Percentiles rank a stretch among this genome's conserved stretches.
These are phyloP conservation scores for Lipomyces mesembrius DNA, from an alignment of 805 yeast genomes.

Conservation along the genomic window DNA sequence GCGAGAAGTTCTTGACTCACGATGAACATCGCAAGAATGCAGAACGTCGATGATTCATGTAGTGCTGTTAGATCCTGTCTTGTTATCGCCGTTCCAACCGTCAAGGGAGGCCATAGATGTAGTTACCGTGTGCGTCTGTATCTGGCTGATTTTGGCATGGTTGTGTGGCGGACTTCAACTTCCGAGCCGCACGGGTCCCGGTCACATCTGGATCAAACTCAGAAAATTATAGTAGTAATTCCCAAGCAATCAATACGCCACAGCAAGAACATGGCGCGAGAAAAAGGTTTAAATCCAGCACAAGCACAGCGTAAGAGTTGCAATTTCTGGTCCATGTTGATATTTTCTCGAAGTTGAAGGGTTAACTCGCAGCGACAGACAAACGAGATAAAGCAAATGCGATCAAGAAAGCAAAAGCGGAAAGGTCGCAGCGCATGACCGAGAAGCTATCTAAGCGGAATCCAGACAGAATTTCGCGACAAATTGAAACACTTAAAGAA, in stretches of 20 bases:
- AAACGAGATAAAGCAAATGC: constrained; percentile 37
- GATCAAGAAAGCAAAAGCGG: constrained; percentile 36
- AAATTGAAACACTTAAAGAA: constrained; percentile 28
- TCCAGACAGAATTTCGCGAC: constrained; percentile 33
- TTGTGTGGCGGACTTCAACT: no score
- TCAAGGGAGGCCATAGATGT: no score
- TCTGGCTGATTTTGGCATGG: no score
- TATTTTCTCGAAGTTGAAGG: neutral
- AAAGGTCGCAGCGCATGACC: constrained; percentile 29
- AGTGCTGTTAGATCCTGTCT: no score
- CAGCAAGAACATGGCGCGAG: constrained; percentile 25
- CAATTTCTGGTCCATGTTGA: neutral
- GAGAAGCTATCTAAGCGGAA: constrained; percentile 34
- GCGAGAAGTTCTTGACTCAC: neutral
- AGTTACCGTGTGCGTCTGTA: no score
- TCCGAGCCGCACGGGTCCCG: no score
- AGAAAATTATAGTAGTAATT: no score
- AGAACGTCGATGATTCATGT: no score
- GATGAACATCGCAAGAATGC: neutral
- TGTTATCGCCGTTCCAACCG: no score
- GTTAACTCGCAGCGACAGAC: constrained; percentile 13
- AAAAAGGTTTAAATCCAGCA: constrained; percentile 34
- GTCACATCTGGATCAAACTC: no score
- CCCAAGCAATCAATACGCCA: no score
- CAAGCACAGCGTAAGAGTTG: constrained; percentile 37